Percentiles rank a stretch among this genome's conserved stretches.
phyloP scores from a whole-genome alignment of 345 rosid genomes.

The Hibiscus mutabilis region DNA sequence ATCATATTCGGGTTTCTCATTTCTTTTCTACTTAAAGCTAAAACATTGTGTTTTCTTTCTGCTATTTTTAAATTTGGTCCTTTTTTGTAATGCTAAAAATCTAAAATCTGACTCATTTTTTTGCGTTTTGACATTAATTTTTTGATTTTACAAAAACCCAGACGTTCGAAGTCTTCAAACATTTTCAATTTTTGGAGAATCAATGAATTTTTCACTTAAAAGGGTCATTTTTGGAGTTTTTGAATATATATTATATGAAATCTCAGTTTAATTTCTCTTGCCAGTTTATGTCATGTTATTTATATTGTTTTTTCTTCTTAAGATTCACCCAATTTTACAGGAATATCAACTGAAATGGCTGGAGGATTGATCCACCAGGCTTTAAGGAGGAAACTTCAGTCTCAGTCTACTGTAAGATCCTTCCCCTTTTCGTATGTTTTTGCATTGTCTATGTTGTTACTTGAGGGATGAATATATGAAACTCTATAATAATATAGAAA shows the following conservation, averaged over 20 bases:
- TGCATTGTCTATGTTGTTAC: background rate
- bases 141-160: background rate
- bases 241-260: background rate
- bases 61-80: too few relatives aligned
- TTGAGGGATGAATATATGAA: background rate
- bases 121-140: background rate
- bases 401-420: conserved; percentile 50
- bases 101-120: background rate
- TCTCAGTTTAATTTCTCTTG: background rate
- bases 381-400: conserved; percentile 72
- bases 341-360: conserved; percentile 52
- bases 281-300: background rate
- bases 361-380: conserved; percentile 90
- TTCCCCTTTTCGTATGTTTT: background rate
- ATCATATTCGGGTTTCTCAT: too few relatives aligned
- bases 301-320: conserved; percentile 6
- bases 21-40: too few relatives aligned
- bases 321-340: conserved; percentile 30
- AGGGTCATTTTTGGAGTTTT: background rate
- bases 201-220: background rate
- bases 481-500: background rate
- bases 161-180: background rate
- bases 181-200: background rate
- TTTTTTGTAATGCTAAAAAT: background rate
- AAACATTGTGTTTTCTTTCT: too few relatives aligned